A percentile compares a stretch with the other conserved stretches of the same genome.
These are phyloP conservation scores for Tephrocybe sp. DNA, from an alignment of 768 basidiomycete species.

Conservation along the genomic window DNA sequence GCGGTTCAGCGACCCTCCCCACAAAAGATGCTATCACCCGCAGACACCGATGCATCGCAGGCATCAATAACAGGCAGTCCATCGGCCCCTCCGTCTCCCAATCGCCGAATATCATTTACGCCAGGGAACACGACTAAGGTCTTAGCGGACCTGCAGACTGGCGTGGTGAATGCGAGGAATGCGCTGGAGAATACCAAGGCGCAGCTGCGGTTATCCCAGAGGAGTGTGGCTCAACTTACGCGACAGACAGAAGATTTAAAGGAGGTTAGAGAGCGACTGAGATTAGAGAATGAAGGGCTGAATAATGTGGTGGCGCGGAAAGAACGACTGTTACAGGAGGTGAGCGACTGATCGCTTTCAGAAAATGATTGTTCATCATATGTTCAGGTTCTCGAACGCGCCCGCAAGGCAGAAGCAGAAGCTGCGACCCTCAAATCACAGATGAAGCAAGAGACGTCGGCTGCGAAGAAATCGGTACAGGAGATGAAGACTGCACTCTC, in stretches of 20 bases:
- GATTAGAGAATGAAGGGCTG: conserved; percentile 83
- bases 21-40: conserved; percentile 27
- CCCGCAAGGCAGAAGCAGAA: conserved; percentile 82
- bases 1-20: conserved; percentile 29
- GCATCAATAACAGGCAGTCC: conserved; percentile 37
- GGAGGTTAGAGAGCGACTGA: conserved; percentile 77
- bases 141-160: conserved; percentile 81
- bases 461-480: conserved; percentile 70
- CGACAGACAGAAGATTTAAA: conserved; percentile 87
- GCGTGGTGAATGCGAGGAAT: conserved; percentile 73
- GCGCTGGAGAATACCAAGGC: conserved; percentile 85
- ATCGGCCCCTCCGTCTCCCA: conserved; percentile 53
- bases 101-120: conserved; percentile 56
- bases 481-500: conserved; percentile 77
- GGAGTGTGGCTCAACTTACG: conserved; percentile 81
- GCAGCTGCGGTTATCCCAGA: conserved; percentile 77
- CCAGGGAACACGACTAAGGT: conserved; percentile 86
- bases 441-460: conserved; percentile 69
- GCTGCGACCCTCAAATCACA: conserved; percentile 63
- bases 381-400: conserved; percentile 69
- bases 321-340: conserved; percentile 84
- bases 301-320: conserved; percentile 88
- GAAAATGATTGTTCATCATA: not conserved
- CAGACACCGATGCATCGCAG: conserved; percentile 33
- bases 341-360: conserved; percentile 23